Percentiles rank a stretch among this genome's conserved stretches.
Evolutionary conservation across 768 basidiomycete species (phyloP).

Genomic region (Fomitopsis pulvina): DNA sequence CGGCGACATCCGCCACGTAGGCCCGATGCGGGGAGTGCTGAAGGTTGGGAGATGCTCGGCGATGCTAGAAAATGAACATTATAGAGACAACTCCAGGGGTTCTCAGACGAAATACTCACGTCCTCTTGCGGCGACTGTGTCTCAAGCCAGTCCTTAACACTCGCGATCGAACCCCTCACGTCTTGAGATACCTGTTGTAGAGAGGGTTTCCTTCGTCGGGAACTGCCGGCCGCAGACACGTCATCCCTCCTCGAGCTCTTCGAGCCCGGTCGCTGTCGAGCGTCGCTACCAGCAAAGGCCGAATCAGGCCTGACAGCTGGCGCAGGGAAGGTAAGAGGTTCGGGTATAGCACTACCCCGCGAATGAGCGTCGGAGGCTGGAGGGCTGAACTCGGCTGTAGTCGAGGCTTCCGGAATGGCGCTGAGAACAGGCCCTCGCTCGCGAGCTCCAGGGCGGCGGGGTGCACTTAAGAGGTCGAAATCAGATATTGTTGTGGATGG

Average conservation of each 20-base stretch:
- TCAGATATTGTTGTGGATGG: constrained; percentile 20
- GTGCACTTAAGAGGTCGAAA: constrained; percentile 19
- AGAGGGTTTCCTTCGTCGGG: not conserved
- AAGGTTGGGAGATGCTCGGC: not conserved
- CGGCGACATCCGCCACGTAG: not conserved
- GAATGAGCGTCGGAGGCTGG: constrained; percentile 14
- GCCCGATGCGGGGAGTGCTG: not conserved
- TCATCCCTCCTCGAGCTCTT: not conserved
- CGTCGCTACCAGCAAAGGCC: not conserved
- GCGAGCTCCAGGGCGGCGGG: constrained; percentile 6
- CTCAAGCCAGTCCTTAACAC: constrained; percentile 1
- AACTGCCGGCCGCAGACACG: not conserved
- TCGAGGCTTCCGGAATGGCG: constrained; percentile 20
- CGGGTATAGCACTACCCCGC: constrained; percentile 12
- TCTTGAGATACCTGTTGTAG: not conserved
- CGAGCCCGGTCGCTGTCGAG: not conserved
- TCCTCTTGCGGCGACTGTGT: not conserved
- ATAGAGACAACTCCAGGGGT: not conserved
- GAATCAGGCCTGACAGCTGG: not conserved
- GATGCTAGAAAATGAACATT: not conserved
- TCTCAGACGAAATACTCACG: not conserved
- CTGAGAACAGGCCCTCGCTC: constrained; percentile 15
- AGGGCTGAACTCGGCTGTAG: constrained; percentile 19
- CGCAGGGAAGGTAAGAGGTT: constrained; percentile 11
- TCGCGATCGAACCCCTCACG: not conserved